phyloP scores from a whole-genome alignment of 2,329 filamentous ascomycete genomes.

The Septoria petroselini region DNA sequence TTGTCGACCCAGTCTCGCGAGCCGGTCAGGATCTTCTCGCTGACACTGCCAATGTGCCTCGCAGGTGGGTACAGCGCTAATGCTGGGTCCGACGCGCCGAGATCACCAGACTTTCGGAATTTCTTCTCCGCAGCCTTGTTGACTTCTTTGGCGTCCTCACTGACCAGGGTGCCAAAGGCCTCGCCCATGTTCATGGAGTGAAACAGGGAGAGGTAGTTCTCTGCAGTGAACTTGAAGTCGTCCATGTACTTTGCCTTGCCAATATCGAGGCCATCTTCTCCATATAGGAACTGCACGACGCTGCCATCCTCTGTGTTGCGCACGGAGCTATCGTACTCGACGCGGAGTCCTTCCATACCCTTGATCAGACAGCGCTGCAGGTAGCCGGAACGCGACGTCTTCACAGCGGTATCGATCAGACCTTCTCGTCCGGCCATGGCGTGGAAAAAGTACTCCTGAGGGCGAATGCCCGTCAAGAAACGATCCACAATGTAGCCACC shows the following conservation, averaged over 20 bases:
- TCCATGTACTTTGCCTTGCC: conserved; percentile 89
- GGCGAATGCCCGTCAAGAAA: conserved; percentile 95
- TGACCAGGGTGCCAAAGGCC: conserved; percentile 53
- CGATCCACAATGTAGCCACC: conserved; percentile 92
- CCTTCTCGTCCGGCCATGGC: conserved; percentile 98
- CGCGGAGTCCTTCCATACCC: conserved; percentile 91
- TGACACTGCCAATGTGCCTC: conserved; percentile 78
- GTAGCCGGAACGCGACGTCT: conserved; percentile 95
- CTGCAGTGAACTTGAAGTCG: conserved; percentile 84
- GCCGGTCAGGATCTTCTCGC: conserved; percentile 74
- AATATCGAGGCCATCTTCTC: conserved; percentile 91
- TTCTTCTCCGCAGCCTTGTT: conserved; percentile 72
- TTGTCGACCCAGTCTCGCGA: conserved; percentile 73
- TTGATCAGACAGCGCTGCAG: conserved; percentile 96
- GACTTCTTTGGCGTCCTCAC: conserved; percentile 62
- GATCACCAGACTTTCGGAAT: conserved; percentile 68
- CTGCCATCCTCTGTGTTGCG: conserved; percentile 83
- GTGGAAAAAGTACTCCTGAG: conserved; percentile 99
- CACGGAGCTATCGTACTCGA: conserved; percentile 91
- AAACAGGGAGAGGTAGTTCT: conserved; percentile 79
- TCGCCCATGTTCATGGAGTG: conserved; percentile 68
- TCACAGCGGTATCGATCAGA: conserved; percentile 97
- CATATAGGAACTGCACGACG: conserved; percentile 92
- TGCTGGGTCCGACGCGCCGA: conserved; percentile 70
- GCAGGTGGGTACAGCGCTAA: conserved; percentile 70